Evolutionary conservation across 345 rosid species (phyloP), one percentile per base, ranked within the genome.

Genomic region (Hibiscus trionum): DNA sequence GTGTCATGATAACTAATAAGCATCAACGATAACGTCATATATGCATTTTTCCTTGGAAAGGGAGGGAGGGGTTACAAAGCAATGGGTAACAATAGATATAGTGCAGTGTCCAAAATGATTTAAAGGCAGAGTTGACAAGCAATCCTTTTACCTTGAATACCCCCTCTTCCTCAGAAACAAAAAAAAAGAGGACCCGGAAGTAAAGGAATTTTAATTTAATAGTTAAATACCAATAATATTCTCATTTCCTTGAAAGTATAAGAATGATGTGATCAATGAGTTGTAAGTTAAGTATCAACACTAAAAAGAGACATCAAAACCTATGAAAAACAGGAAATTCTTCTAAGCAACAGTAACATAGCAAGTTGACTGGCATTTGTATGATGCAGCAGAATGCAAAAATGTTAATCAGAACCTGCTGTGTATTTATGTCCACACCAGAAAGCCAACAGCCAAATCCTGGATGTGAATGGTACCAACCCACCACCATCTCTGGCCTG

Each of bases 401-500:
- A 52, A 50, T 2, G 66, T 73, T 21, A 12, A 46, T 66, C 2
- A 44, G 33, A 62, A 91, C 99, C 97, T 92, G 97, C 77, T 95
- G 99, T 0, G 99, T 92, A 75, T 92, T 95, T 77, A 95, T 92
- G 86, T 95, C 99, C 55, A 95, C 99, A 0, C 99, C 99, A 62
- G 99, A 95, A 37, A 95, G 97, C 99, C 99, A 95, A 82, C 97
- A 95, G 21, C 99, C 99, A 80, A 95, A 95, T 79, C 99, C 99
- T 77, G 97, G 99, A 84, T 95, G 99, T 0, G 99, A 92, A 77
- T 95, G 99, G 84, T 92, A 95, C 99, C 99, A 95, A 3, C 97
- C 99, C 37, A 95, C 99, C 64, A 95, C 99, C 99, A 95, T 95
- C 79, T 95, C 97, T 65, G 97, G 97, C 79, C 99, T 92, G 88